A percentile compares a stretch with the other conserved stretches of the same genome.
These are phyloP conservation scores for Tolypocladium guangdongense DNA, from an alignment of 2,329 filamentous ascomycete species.

Conservation along the genomic window DNA sequence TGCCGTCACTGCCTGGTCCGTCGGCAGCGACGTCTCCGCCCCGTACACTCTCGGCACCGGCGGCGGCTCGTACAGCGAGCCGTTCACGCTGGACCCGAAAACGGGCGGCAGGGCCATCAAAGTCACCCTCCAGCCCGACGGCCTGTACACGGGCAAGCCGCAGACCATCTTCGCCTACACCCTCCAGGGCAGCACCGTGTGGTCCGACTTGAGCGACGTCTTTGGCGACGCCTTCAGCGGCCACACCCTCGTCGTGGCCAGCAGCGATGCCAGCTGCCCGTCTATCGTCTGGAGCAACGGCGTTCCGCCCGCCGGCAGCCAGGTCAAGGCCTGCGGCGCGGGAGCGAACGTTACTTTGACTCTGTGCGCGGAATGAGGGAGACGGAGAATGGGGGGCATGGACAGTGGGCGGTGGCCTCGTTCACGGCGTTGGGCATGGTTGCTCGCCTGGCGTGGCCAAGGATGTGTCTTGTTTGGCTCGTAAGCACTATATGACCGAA, in stretches of 20 bases:
- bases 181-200: constrained; percentile 21
- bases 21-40: constrained; percentile 18
- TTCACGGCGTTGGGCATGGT: not conserved
- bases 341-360: constrained; percentile 22
- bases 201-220: constrained; percentile 28
- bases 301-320: constrained; percentile 22
- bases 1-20: constrained; percentile 27
- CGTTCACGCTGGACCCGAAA: constrained; percentile 21
- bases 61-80: constrained; percentile 20
- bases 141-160: constrained; percentile 26
- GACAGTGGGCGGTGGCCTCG: not conserved
- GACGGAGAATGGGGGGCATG: not conserved
- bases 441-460: not conserved
- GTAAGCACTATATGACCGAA: no score
- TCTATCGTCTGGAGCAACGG: constrained; percentile 25
- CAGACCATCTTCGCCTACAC: constrained; percentile 29
- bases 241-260: constrained; percentile 18
- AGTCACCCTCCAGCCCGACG: constrained; percentile 21
- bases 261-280: constrained; percentile 18
- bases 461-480: not conserved
- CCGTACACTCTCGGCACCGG: constrained; percentile 15
- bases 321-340: constrained; percentile 25
- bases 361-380: constrained; percentile 14
- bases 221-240: constrained; percentile 28
- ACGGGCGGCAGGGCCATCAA: constrained; percentile 29